Conservation (phyloP, 805 yeast species). For the Yarrowia divulgata region DNA sequence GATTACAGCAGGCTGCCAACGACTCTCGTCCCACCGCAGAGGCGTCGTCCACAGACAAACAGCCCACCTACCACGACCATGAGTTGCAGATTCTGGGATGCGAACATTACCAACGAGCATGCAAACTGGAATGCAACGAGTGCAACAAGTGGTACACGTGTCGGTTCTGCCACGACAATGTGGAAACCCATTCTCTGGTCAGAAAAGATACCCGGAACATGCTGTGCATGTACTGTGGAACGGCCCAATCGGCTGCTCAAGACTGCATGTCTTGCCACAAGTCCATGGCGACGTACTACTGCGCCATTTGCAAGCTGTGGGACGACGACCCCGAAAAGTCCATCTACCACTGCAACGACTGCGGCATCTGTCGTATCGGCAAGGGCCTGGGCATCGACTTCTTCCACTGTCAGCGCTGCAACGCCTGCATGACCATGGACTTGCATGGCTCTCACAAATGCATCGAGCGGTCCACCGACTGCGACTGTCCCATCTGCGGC, state of each 20-base stretch:
- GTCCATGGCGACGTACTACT: conserved; percentile 76
- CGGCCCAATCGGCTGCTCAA: conserved; percentile 75
- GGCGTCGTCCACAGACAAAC: conserved; percentile 48
- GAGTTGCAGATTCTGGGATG: conserved; percentile 68
- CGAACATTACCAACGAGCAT: conserved; percentile 79
- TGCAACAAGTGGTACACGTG: conserved; percentile 82
- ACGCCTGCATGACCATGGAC: conserved; percentile 84
- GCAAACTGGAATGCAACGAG: conserved; percentile 80
- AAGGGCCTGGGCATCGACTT: conserved; percentile 86
- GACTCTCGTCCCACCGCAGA: conserved; percentile 15
- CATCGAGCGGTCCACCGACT: conserved; percentile 84
- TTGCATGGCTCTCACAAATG: conserved; percentile 80
- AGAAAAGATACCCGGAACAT: conserved; percentile 70
- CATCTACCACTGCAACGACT: conserved; percentile 89
- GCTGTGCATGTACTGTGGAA: conserved; percentile 80
- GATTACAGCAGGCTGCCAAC: conserved; percentile 23
- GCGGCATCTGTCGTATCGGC: conserved; percentile 93
- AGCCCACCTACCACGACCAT: conserved; percentile 58
- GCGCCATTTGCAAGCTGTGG: conserved; percentile 78
- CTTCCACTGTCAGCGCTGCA: conserved; percentile 89
- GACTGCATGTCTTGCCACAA: conserved; percentile 72
- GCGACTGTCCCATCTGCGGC: conserved; percentile 91
- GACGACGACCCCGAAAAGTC: conserved; percentile 78
- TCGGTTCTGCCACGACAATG: conserved; percentile 78
- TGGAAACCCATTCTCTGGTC: conserved; percentile 62